Conservation (phyloP, 2,329 filamentous ascomycete genomes). For the Ophiostoma novo-ulmi region DNA sequence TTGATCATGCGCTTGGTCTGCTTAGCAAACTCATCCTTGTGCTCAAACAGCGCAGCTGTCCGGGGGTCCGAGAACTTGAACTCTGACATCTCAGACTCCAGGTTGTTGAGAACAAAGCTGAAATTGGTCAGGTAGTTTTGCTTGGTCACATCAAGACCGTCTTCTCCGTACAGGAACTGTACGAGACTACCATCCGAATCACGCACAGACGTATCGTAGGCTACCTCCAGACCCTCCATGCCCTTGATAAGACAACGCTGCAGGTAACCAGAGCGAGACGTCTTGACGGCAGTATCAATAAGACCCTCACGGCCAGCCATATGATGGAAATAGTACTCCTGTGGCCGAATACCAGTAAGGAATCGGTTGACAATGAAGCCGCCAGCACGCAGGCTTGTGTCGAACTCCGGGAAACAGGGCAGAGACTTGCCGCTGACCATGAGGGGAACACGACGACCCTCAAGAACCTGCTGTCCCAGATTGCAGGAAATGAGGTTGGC, state of each 20-base stretch:
- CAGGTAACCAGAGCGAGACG: conserved; percentile 90
- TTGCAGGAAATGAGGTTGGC: conserved; percentile 98
- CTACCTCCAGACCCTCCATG: conserved; percentile 88
- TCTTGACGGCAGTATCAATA: conserved; percentile 98
- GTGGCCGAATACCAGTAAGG: conserved; percentile 92
- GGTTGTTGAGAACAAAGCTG: conserved; percentile 82
- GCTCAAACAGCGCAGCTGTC: conserved; percentile 44
- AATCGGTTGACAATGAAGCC: conserved; percentile 95
- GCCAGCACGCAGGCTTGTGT: conserved; percentile 81
- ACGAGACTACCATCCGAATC: conserved; percentile 90
- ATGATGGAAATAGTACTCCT: conserved; percentile 99
- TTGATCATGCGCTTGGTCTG: conserved; percentile 80
- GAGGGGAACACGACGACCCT: conserved; percentile 87
- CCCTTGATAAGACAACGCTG: conserved; percentile 97
- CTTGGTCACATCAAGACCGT: conserved; percentile 90
- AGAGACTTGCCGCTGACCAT: conserved; percentile 98
- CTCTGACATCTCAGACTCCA: conserved; percentile 71
- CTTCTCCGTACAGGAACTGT: conserved; percentile 95
- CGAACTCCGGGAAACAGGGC: conserved; percentile 88
- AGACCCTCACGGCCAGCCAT: conserved; percentile 98
- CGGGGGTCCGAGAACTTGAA: conserved; percentile 58
- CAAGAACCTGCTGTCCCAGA: conserved; percentile 90
- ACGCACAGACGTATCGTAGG: conserved; percentile 90
- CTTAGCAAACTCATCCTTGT: conserved; percentile 60
- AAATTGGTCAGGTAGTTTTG: conserved; percentile 89